Base-by-base conservation (phyloP, 1,284 basidiomycete genomes). In the Amylostereum areolatum region DNA sequence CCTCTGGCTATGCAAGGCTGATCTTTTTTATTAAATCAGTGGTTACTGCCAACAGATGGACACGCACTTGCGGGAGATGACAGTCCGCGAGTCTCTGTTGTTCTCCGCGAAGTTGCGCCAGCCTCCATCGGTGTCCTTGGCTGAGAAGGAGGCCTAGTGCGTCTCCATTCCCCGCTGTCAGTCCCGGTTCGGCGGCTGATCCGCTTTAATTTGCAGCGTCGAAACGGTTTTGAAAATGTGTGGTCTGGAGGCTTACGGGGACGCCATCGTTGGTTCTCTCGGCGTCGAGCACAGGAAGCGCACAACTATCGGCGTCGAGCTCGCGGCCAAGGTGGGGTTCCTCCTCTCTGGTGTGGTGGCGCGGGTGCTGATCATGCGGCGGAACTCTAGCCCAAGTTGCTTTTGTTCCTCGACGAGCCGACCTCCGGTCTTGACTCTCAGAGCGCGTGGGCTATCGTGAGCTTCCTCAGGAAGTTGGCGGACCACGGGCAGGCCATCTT, bases 361-460 rank as follows among this genome's bases (percentile, higher is more conserved):
- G n/a, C 4, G 7, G n/a, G 12, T 7, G 33, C 2, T 42, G 4
- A 42, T 31, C 24, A 6, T 34, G 28, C 27, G 4, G 68, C 33
- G 18, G 18, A 18, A 10, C 35, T 18, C 37, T n/a, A 81, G 79
- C 87, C 89, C 0, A 77, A 77, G 59, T 71, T 92, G 3, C 72
- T 94, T 0, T 74, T 94, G 27, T 93, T 93, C 75, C 71, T 91
- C 50, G 89, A 92, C 57, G 88, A 92, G 61, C 83, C 83, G 1
- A 91, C 87, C 0, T 90, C 88, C 9, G 92, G 93, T 41, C 71
- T 96, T 29, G 92, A 95, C 63, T 92, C 89, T 2, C 91, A 94
- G 62, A 87, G 83, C 45, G 91, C 93, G 0, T 94, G 88, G 86
- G 86, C 85, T 11, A 92, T 96, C 58, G 75, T 92, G 46, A 73